A percentile compares a stretch with the other conserved stretches of the same genome.
Conservation (phyloP, 495 filamentous ascomycete genomes). For the Diplogelasinospora grovesii region DNA sequence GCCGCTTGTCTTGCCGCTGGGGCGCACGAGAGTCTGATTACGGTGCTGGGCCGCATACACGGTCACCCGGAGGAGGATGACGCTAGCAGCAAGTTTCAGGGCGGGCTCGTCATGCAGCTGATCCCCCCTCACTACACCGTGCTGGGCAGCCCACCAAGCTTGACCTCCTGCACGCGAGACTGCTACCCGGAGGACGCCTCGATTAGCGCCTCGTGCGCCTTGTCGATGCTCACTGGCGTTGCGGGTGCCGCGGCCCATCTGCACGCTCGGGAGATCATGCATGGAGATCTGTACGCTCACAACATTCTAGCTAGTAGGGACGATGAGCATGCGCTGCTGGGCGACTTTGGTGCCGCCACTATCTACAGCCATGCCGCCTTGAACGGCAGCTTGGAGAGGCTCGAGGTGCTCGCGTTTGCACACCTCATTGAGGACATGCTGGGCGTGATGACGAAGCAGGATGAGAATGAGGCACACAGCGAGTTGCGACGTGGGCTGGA, state of each 20-base stretch:
- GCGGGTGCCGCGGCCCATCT: conserved; percentile 35
- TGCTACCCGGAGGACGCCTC: conserved; percentile 26
- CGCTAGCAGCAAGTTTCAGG: conserved; percentile 11
- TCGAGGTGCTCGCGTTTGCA: conserved; percentile 42
- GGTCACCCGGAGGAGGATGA: conserved; percentile 30
- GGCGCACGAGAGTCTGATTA: conserved; percentile 38
- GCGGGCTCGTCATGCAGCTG: conserved; percentile 35
- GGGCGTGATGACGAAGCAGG: conserved; percentile 9
- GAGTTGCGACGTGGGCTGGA: conserved; percentile 11
- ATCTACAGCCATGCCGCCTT: conserved; percentile 24
- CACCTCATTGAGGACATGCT: conserved; percentile 37
- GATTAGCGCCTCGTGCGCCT: conserved; percentile 20
- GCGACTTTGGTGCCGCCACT: conserved; percentile 40
- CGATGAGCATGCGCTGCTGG: conserved; percentile 34
- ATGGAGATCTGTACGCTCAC: conserved; percentile 39
- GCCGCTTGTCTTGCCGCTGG: conserved; percentile 35
- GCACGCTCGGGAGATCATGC: conserved; percentile 33
- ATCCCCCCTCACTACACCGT: conserved; percentile 22
- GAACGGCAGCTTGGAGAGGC: conserved; percentile 24
- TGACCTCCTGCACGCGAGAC: conserved; percentile 30
- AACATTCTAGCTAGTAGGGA: conserved; percentile 35
- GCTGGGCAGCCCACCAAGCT: conserved; percentile 22
- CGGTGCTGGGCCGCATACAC: conserved; percentile 34
- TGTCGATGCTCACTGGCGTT: conserved; percentile 31
- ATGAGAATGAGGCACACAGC: conserved; percentile 2